phyloP scores from a whole-genome alignment of 768 basidiomycete genomes.

The Leccinum obscurum region DNA sequence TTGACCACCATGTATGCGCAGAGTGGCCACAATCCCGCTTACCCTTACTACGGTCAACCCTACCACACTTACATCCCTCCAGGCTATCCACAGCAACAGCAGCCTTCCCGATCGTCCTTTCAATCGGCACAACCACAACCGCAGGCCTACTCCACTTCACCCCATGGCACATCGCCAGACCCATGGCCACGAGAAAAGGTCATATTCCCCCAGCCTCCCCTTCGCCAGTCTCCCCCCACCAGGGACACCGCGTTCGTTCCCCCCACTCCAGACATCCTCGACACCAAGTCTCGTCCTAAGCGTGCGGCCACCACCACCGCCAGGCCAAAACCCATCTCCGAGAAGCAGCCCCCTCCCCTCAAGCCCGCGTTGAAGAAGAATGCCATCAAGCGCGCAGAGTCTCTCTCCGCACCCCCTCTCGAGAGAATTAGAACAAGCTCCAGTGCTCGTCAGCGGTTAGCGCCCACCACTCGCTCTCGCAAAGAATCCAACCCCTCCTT shows the following conservation, averaged over 20 bases:
- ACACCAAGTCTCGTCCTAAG: constrained; percentile 34
- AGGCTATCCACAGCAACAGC: constrained; percentile 20
- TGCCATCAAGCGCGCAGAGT: constrained; percentile 26
- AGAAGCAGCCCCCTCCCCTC: constrained; percentile 41
- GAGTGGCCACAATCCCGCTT: constrained; percentile 40
- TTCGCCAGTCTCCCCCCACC: constrained; percentile 20
- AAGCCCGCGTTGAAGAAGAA: constrained; percentile 63
- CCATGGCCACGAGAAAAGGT: constrained; percentile 38
- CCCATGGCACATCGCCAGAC: constrained; percentile 33
- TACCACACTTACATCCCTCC: constrained; percentile 39
- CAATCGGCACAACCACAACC: constrained; percentile 11
- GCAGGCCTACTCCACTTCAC: constrained; percentile 30
- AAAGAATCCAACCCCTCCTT: constrained; percentile 39
- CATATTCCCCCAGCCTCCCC: constrained; percentile 28
- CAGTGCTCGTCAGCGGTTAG: constrained; percentile 31
- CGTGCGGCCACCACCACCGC: constrained; percentile 33
- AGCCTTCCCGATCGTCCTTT: neutral
- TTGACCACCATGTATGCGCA: constrained; percentile 19
- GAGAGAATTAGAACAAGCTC: constrained; percentile 47
- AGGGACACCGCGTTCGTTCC: constrained; percentile 24
- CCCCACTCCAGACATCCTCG: constrained; percentile 21
- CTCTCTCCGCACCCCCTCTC: constrained; percentile 28
- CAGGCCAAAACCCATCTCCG: constrained; percentile 21
- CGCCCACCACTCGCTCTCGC: constrained; percentile 35
- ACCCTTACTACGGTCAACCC: constrained; percentile 48